Conservation (phyloP, 2,329 filamentous ascomycete genomes). For the Macrophomina phaseolina region DNA sequence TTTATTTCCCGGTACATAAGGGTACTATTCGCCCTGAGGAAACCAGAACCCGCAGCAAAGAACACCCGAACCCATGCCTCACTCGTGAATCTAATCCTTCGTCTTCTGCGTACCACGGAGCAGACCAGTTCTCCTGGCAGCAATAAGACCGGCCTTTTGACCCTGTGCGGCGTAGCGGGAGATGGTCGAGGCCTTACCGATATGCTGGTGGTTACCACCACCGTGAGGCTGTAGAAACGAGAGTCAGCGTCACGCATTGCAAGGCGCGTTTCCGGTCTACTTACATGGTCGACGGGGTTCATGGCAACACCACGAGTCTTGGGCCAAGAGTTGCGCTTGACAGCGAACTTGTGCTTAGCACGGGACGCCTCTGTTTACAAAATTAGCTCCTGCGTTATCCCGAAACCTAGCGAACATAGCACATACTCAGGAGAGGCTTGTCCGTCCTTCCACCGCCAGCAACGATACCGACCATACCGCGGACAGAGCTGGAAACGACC, state of each 20-base stretch:
- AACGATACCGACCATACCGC: slow-evolving; percentile 99
- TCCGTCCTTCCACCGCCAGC: slow-evolving; percentile 99
- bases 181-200: slow-evolving; percentile 99
- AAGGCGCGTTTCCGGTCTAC: slow-evolving; percentile 34
- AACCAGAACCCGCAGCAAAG: slow-evolving; percentile 30
- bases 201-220: slow-evolving; percentile 99
- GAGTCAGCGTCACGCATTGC: slow-evolving; percentile 40
- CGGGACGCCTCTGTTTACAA: slow-evolving; percentile 83
- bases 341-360: slow-evolving; percentile 99
- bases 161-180: slow-evolving; percentile 95
- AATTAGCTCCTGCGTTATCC: slow-evolving; percentile 47
- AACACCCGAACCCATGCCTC: slow-evolving; percentile 31
- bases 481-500: slow-evolving; percentile 87
- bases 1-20: slow-evolving; percentile 29
- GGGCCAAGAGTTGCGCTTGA: slow-evolving; percentile 99
- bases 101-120: slow-evolving; percentile 99
- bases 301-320: slow-evolving; percentile 99
- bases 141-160: slow-evolving; percentile 99
- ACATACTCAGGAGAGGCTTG: slow-evolving; percentile 94
- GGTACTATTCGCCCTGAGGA: slow-evolving; percentile 28
- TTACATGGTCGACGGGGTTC: slow-evolving; percentile 98
- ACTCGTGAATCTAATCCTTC: slow-evolving; percentile 70
- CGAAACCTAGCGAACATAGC: slow-evolving; percentile 21
- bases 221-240: slow-evolving; percentile 53
- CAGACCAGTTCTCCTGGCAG: slow-evolving; percentile 98